phyloP scores from a whole-genome alignment of 2,329 filamentous ascomycete genomes.

The Fusarium xyrophilum region DNA sequence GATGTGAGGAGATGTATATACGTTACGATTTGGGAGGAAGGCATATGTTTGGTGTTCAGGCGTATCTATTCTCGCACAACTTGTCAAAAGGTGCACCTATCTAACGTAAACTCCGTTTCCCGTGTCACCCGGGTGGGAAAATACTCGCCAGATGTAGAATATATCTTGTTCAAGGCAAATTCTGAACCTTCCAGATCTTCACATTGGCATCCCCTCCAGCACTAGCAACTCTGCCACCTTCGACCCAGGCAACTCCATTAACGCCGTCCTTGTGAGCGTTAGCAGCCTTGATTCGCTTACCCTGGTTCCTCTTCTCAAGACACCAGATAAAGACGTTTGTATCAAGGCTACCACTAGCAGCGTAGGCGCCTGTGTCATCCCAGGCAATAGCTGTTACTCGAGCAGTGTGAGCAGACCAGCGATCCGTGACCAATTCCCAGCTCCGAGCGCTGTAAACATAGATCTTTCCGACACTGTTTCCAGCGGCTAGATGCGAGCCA shows the following conservation, averaged over 20 bases:
- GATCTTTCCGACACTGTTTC: slow-evolving; percentile 86
- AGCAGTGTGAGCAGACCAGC: slow-evolving; percentile 68
- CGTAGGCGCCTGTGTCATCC: slow-evolving; percentile 78
- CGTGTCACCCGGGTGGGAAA: slow-evolving; percentile 2
- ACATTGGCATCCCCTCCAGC: slow-evolving; percentile 87
- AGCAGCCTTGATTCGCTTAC: slow-evolving; percentile 79
- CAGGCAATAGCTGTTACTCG: slow-evolving; percentile 70
- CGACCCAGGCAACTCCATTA: slow-evolving; percentile 83
- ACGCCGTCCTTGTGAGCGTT: slow-evolving; percentile 98
- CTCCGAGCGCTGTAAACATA: slow-evolving; percentile 71
- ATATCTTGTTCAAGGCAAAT: slow-evolving; percentile 42
- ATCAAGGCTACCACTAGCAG: slow-evolving; percentile 85
- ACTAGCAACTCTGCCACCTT: slow-evolving; percentile 74
- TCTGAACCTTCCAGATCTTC: slow-evolving; percentile 75
- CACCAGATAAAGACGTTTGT: slow-evolving; percentile 96
- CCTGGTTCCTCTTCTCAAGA: slow-evolving; percentile 76
- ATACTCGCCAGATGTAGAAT: slow-evolving; percentile 16
- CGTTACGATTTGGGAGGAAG: background rate
- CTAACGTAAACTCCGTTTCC: slow-evolving; percentile 6
- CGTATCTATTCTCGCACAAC: slow-evolving; percentile 5
- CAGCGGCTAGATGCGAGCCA: slow-evolving; percentile 80
- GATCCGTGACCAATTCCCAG: slow-evolving; percentile 79
- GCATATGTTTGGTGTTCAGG: slow-evolving; percentile 23
- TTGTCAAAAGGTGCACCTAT: slow-evolving; percentile 22
- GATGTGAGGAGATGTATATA: background rate